Conservation (phyloP, 73 alveolate genomes). For the Paramecium caudatum region DNA sequence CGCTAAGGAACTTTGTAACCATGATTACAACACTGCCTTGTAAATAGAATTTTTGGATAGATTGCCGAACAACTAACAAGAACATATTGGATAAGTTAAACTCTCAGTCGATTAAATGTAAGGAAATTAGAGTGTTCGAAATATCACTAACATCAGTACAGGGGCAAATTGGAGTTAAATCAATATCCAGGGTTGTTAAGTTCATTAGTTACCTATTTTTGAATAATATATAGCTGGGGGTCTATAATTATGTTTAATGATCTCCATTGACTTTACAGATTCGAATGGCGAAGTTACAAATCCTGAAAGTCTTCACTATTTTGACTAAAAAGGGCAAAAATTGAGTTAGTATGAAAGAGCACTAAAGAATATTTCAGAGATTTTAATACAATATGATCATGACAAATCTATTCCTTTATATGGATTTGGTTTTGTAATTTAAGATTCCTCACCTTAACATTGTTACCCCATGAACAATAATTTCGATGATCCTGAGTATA, state of each 20-base stretch:
- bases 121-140: neutral
- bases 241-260: constrained; percentile 79
- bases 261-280: constrained; percentile 88
- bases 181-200: neutral
- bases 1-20: neutral
- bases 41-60: neutral
- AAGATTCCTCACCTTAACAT: constrained; percentile 78
- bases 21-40: neutral
- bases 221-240: constrained; percentile 87
- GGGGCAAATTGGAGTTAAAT: neutral
- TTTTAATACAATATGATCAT: constrained; percentile 85
- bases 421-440: constrained; percentile 84
- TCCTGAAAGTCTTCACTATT: constrained; percentile 79
- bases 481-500: constrained; percentile 81
- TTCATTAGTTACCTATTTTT: constrained; percentile 63
- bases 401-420: constrained; percentile 85
- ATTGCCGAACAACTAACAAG: neutral
- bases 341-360: constrained; percentile 85
- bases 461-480: constrained; percentile 89
- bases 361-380: constrained; percentile 77
- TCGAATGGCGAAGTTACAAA: constrained; percentile 80
- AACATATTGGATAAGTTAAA: neutral
- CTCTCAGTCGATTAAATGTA: neutral
- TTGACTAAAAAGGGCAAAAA: constrained; percentile 66
- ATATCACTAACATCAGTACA: neutral